Evolutionary conservation across 2,329 filamentous ascomycete genomes (phyloP), one percentile per base, ranked within the genome.

Genomic region (Gyromitra esculenta): DNA sequence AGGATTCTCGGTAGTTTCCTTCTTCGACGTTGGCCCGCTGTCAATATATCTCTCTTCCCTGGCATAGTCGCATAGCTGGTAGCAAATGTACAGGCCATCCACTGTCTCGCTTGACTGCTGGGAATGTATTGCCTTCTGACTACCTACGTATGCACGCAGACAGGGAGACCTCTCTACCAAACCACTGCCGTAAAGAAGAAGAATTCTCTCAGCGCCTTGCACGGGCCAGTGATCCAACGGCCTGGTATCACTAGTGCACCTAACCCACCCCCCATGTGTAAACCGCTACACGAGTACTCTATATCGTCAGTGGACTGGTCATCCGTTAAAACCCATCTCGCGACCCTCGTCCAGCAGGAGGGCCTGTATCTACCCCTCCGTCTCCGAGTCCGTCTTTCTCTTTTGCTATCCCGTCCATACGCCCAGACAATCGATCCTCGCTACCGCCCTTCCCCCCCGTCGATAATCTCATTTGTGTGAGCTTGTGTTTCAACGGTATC

Each of bases 251-350:
- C 39, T 59, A 31, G 60, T 71, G 59, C 56, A 43, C 56, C 41
- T 52, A 37, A 52, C 66, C 59, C 64, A 56, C 50, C 57, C 50
- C 57, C 52, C 35, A 56, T 35, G 56, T 63, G 50, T 60, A n/a
- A 52, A 41, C 45, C 45, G 25, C 71, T 54, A 8, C 63, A 65
- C 39, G 50, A 72, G 59, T 31, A 31, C 25, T 31, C 25, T 4
- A 59, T 57, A 66, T 65, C 11, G 37, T 64, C 52, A n/a, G 56
- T 71, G 48, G 65, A 25, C 50, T 75, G 66, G 48, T 70, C 66
- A 75, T 70, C 50, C 39, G 50, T 75, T 75, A 70, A 70, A 75
- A 71, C 66, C 63, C 66, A 56, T 64, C 72, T 69, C n/a, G 48
- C 64, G n/a, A 15, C 72, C 66, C 50, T 52, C 72, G 63, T 57